These are phyloP conservation scores for Pythium phragmiticola DNA, from an alignment of 352 stramenopile species.

Conservation along the genomic window DNA sequence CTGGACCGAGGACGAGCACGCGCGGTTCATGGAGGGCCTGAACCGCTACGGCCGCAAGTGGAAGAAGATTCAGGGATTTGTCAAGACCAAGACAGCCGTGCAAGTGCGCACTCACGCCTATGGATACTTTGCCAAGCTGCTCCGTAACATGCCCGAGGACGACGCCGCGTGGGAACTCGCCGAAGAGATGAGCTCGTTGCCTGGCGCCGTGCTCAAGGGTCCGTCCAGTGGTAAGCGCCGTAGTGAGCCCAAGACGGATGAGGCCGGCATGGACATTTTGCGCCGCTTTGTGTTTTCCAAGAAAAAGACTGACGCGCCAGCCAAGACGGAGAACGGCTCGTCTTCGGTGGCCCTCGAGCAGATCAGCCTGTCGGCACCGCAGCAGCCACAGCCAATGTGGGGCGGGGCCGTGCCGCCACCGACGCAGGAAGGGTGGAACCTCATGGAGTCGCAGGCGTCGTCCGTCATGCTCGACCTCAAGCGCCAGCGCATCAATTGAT, in stretches of 20 bases:
- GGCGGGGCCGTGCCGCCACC: neutral
- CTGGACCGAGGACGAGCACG: slow-evolving; percentile 83
- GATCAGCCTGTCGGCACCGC: neutral
- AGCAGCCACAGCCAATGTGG: slow-evolving; percentile 18
- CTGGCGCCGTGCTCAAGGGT: slow-evolving; percentile 69
- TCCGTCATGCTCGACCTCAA: slow-evolving; percentile 40
- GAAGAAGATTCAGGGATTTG: slow-evolving; percentile 88
- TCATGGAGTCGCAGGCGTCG: slow-evolving; percentile 35
- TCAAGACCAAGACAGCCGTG: slow-evolving; percentile 84
- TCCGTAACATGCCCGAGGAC: slow-evolving; percentile 85
- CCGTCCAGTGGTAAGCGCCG: slow-evolving; percentile 73
- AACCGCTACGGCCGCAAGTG: slow-evolving; percentile 85
- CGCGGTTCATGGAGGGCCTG: slow-evolving; percentile 83
- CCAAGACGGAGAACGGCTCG: slow-evolving; percentile 16
- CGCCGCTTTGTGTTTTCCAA: slow-evolving; percentile 84
- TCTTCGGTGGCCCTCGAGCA: slow-evolving; percentile 12
- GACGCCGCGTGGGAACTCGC: slow-evolving; percentile 79
- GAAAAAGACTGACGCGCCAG: slow-evolving; percentile 33
- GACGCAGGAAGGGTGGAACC: slow-evolving; percentile 29
- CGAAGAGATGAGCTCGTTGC: slow-evolving; percentile 77
- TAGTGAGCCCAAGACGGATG: slow-evolving; percentile 83
- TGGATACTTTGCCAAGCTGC: slow-evolving; percentile 84
- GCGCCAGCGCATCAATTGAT: slow-evolving; percentile 38
- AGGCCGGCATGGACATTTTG: slow-evolving; percentile 80
- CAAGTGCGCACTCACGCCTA: slow-evolving; percentile 87